Evolutionary conservation across 345 rosid species (phyloP).

Genomic region (Acer saccharum): DNA sequence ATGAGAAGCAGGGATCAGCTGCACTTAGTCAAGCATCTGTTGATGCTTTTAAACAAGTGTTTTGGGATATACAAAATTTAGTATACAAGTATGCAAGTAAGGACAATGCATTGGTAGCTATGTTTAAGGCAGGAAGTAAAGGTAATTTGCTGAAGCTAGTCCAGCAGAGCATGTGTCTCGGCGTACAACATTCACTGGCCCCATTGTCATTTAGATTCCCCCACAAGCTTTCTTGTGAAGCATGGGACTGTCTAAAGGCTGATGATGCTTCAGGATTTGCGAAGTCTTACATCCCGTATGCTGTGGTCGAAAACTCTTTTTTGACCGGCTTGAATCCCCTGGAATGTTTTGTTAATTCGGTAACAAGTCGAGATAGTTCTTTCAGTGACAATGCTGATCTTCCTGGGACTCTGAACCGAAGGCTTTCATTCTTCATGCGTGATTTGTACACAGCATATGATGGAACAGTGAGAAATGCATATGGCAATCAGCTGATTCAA

Average conservation of each 20-base stretch:
- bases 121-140: conserved; percentile 95
- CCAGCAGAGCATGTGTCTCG: conserved; percentile 91
- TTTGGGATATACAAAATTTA: conserved; percentile 73
- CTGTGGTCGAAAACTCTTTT: conserved; percentile 74
- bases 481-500: conserved; percentile 79
- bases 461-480: conserved; percentile 82
- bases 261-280: conserved; percentile 44
- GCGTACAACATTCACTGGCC: conserved; percentile 78
- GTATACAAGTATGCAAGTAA: conserved; percentile 58
- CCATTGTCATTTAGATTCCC: conserved; percentile 88
- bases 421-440: conserved; percentile 86
- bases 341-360: conserved; percentile 87
- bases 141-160: conserved; percentile 77
- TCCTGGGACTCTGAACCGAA: conserved; percentile 83
- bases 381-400: conserved; percentile 96
- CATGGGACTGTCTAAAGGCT: conserved; percentile 62
- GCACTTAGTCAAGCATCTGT: conserved; percentile 69
- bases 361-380: conserved; percentile 76
- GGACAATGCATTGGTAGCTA: conserved; percentile 69
- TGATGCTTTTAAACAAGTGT: conserved; percentile 73
- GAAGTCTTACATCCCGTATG: conserved; percentile 66
- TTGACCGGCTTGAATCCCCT: conserved; percentile 75
- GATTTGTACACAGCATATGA: conserved; percentile 76
- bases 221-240: conserved; percentile 55
- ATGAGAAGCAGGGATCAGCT: conserved; percentile 81